These are phyloP conservation scores for Diutina siamensis DNA, from an alignment of 1,139 yeast genomes.

Conservation along the genomic window DNA sequence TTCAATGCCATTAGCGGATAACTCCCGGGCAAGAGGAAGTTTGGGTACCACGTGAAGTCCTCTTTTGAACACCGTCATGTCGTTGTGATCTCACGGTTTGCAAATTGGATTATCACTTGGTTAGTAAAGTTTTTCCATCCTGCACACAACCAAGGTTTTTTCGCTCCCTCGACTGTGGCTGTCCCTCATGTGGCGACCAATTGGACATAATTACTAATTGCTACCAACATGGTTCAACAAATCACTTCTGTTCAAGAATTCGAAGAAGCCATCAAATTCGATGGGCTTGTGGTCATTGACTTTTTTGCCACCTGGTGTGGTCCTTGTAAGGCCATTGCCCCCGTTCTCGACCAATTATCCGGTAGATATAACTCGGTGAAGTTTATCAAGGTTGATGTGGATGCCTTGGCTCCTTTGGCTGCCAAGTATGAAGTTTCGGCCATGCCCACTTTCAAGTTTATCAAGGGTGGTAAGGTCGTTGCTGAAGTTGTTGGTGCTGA, in stretches of 20 bases:
- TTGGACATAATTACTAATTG: not conserved
- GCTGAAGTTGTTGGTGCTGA: slow-evolving; percentile 80
- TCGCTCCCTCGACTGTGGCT: not conserved
- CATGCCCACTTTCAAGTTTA: slow-evolving; percentile 82
- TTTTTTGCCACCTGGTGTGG: slow-evolving; percentile 92
- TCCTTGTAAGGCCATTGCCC: slow-evolving; percentile 82
- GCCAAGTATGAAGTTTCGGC: slow-evolving; percentile 63
- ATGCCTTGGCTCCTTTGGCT: slow-evolving; percentile 64
- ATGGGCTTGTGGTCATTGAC: slow-evolving; percentile 66
- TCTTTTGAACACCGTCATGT: slow-evolving; percentile 1
- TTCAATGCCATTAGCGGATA: slow-evolving; percentile 44
- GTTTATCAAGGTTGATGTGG: slow-evolving; percentile 82
- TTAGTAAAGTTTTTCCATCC: not conserved
- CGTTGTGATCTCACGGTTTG: too few relatives aligned
- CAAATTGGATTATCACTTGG: too few relatives aligned
- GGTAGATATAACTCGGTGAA: slow-evolving; percentile 39
- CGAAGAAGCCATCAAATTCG: slow-evolving; percentile 40
- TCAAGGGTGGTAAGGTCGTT: slow-evolving; percentile 63
- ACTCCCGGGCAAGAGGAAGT: slow-evolving; percentile 30
- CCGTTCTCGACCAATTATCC: slow-evolving; percentile 56
- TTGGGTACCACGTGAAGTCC: slow-evolving; percentile 54
- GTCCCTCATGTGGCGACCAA: not conserved
- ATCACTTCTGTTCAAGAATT: slow-evolving; percentile 47
- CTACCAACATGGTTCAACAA: slow-evolving; percentile 24
- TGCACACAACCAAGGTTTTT: not conserved